Evolutionary conservation across 441 rosid genomes (phyloP), one percentile per base, ranked within the genome.

Genomic region (Mallotus japonicus): DNA sequence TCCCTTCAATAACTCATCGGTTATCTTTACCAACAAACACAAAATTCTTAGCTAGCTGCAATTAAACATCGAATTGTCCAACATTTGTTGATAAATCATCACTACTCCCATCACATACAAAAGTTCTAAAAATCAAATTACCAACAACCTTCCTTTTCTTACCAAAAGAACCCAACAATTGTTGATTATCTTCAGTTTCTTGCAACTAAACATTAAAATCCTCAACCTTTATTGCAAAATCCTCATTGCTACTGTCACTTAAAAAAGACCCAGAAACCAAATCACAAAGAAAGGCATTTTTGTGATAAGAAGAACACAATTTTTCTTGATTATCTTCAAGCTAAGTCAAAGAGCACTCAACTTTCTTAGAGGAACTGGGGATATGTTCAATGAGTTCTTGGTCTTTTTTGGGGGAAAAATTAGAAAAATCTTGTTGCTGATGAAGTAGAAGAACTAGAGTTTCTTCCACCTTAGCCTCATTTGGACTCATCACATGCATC

Each of bases 331-430:
- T 73, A 22, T 57, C 68, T 40, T n/a, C 62, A 5, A 13, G 13
- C 2, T 3, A 62, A 77, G 49, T 72, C 62, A 69, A 69, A 53
- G 78, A 73, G 70, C 69, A 79, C 53, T 73, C 67, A 8, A 63
- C 69, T 73, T 81, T 80, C 76, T 76, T 78, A 70, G 44, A 67
- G 47, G 70, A 66, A 73, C 71, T 76, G 19, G 71, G 72, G 44
- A 65, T 42, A 49, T 58, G 77, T 46, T 76, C 84, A 65, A 44
- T 59, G 76, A 44, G 56, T 54, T 72, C 76, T 70, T 51, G 74
- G 24, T 65, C 73, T 69, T 75, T 76, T 32, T 64, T 51, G 20
- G 75, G 51, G 32, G 32, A 19, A 46, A 65, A 32, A 78, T 28
- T 3, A 3, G 65, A 64, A 62, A 28, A 42, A 10, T 72, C 55